A percentile compares a stretch with the other conserved stretches of the same genome.
Evolutionary conservation across 2,329 filamentous ascomycete genomes (phyloP).

Genomic region (Trichoderma hamatum): DNA sequence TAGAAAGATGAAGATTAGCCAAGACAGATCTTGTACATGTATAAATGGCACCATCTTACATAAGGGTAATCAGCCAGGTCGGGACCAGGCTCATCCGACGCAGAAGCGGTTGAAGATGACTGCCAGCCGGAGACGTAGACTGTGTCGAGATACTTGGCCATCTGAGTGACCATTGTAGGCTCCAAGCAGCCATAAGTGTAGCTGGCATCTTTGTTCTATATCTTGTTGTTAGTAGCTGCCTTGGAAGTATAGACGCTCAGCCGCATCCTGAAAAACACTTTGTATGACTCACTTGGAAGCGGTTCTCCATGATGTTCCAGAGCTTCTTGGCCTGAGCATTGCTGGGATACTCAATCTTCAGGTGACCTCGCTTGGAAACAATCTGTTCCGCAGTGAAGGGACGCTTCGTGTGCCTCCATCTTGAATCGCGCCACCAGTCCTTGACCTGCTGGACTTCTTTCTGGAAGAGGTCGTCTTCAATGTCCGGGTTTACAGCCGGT

Average conservation of each 20-base stretch:
- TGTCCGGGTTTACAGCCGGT: constrained; percentile 57
- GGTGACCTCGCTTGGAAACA: constrained; percentile 87
- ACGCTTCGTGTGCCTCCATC: constrained; percentile 91
- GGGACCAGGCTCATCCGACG: constrained; percentile 92
- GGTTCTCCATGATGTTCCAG: constrained; percentile 83
- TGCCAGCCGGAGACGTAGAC: constrained; percentile 99
- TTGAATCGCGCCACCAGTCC: constrained; percentile 89
- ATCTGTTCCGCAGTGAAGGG: constrained; percentile 97
- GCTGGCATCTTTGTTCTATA: constrained; percentile 78
- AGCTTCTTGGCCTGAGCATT: constrained; percentile 91
- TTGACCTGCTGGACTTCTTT: constrained; percentile 87
- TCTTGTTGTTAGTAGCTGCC: constrained; percentile 1
- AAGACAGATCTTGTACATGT: not conserved
- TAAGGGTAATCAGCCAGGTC: constrained; percentile 98
- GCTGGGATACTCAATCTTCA: constrained; percentile 90
- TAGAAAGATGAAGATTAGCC: constrained; percentile 39
- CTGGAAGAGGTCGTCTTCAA: constrained; percentile 69
- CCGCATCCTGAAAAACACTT: not conserved
- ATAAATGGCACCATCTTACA: constrained; percentile 52
- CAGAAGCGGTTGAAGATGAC: constrained; percentile 92
- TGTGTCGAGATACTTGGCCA: constrained; percentile 98
- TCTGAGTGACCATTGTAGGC: constrained; percentile 97
- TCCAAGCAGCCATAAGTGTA: constrained; percentile 98
- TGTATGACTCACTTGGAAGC: constrained; percentile 71
- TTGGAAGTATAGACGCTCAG: not conserved